Conservation (phyloP, 108 stramenopile genomes). For the Epithemia pelagica region DNA sequence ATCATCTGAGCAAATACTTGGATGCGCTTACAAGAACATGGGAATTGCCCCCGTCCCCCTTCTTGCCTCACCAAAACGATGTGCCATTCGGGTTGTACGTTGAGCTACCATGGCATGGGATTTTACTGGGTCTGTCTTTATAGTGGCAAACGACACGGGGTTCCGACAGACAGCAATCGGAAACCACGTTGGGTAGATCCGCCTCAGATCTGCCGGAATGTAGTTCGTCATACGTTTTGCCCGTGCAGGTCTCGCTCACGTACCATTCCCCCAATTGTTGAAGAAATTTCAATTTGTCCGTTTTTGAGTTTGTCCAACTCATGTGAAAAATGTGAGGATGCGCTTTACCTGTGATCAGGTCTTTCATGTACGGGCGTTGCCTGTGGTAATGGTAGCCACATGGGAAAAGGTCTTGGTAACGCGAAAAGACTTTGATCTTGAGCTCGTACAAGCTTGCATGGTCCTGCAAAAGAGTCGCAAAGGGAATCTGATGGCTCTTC, state of each 20-base stretch:
- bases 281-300: constrained; percentile 61
- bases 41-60: too few relatives aligned
- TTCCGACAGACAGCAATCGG: constrained; percentile 55
- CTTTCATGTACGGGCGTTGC: constrained; percentile 17
- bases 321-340: constrained; percentile 26
- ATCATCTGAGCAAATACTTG: too few relatives aligned
- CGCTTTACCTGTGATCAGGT: constrained; percentile 7
- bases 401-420: constrained; percentile 19
- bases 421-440: constrained; percentile 50
- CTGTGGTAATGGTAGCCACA: constrained; percentile 20
- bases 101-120: constrained; percentile 53
- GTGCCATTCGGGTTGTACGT: constrained; percentile 39
- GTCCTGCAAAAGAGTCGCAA: constrained; percentile 54
- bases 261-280: constrained; percentile 75
- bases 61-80: constrained; percentile 53
- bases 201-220: not conserved
- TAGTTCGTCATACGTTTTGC: constrained; percentile 14
- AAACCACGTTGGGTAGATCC: too few relatives aligned
- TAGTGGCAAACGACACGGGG: constrained; percentile 62
- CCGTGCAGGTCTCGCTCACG: constrained; percentile 33
- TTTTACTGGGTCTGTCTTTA: constrained; percentile 68
- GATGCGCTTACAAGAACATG: too few relatives aligned
- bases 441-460: constrained; percentile 61
- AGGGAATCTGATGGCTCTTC: constrained; percentile 60
- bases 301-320: constrained; percentile 72